Percentiles rank a stretch among this genome's conserved stretches.
These are phyloP conservation scores for Escovopsis weberi DNA, from an alignment of 2,329 filamentous ascomycete genomes.

Conservation along the genomic window DNA sequence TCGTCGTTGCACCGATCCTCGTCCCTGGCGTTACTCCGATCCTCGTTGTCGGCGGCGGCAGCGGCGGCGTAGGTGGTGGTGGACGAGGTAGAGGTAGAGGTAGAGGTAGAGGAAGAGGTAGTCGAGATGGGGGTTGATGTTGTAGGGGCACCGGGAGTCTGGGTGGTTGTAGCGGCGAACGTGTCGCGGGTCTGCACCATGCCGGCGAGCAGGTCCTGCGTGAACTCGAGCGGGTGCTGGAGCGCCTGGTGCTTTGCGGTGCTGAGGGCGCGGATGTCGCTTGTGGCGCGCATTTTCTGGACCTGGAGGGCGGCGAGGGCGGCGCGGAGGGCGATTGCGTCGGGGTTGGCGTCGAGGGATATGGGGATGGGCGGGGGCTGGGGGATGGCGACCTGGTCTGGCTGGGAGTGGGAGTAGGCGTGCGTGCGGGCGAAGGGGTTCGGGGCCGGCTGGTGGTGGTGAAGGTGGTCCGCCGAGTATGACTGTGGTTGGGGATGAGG, in stretches of 20 bases:
- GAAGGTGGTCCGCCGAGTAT: not conserved
- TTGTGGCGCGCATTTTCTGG: constrained; percentile 62
- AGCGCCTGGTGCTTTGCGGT: constrained; percentile 57
- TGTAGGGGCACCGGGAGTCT: not conserved
- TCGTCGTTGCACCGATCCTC: constrained; percentile 9
- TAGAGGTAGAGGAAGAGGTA: no score
- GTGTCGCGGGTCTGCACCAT: constrained; percentile 26
- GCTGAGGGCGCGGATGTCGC: constrained; percentile 59
- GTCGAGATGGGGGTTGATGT: not conserved
- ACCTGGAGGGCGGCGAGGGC: constrained; percentile 79
- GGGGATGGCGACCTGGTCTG: constrained; percentile 24
- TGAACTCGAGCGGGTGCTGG: constrained; percentile 56
- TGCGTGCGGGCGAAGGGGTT: constrained; percentile 14
- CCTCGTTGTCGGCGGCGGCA: not conserved
- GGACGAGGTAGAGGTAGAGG: no score
- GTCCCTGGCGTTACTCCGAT: constrained; percentile 15
- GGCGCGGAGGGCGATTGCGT: constrained; percentile 73
- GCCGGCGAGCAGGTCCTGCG: constrained; percentile 50
- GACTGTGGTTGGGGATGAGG: no score
- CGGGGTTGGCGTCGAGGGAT: constrained; percentile 54
- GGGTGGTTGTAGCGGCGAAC: not conserved
- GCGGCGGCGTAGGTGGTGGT: not conserved
- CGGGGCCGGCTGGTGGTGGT: constrained; percentile 21
- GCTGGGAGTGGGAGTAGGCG: constrained; percentile 26
- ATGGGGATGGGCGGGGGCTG: constrained; percentile 38